Base-by-base conservation (phyloP, 2,329 filamentous ascomycete genomes). In the Fusarium pininemorale region DNA sequence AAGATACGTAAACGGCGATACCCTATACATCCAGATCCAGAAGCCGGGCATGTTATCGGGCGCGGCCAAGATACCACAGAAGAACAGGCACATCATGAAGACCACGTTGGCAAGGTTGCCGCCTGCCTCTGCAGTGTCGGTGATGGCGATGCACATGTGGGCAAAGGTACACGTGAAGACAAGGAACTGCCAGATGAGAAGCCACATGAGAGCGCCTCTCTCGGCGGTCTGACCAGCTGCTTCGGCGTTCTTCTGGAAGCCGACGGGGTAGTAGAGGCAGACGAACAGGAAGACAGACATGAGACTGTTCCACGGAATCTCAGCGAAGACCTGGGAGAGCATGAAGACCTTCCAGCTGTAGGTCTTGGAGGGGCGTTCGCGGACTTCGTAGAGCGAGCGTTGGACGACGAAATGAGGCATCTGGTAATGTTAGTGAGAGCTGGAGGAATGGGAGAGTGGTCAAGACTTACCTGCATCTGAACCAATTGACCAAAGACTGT, bases 331-430 rank as follows among this genome's bases (percentile, higher is more conserved):
- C 80, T 95, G 93, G 60, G 92, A 91, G 30, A 96, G 85, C 87
- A 97, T 93, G 80, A 97, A 97, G 8, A 94, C 90, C 79, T 92
- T 91, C 94, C 94, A 97, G 71, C 90, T 91, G 83, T 97, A 97
- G 0, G 93, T 90, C 84, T 95, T 96, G 63, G 92, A 93, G 0
- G 94, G 94, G 2, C 94, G 90, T 83, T 97, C 94, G 55, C 94
- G 93, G 39, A 93, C 93, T 83, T 97, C 94, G 82, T 96, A 97
- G 1, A 97, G 86, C 18, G 92, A 89, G 47, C 94, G 90, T 78
- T 96, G 94, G 24, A 91, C 90, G 75, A 96, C 92, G 74, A 97
- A 97, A 77, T 94, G 92, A 10, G 94, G 94, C 93, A 96, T 95
- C 63, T 92, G 91, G 78, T 93, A 90, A 7, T 9, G 13, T 58